Evolutionary conservation across 208 protist species (phyloP).

Genomic region (Leishmania gerbilli): DNA sequence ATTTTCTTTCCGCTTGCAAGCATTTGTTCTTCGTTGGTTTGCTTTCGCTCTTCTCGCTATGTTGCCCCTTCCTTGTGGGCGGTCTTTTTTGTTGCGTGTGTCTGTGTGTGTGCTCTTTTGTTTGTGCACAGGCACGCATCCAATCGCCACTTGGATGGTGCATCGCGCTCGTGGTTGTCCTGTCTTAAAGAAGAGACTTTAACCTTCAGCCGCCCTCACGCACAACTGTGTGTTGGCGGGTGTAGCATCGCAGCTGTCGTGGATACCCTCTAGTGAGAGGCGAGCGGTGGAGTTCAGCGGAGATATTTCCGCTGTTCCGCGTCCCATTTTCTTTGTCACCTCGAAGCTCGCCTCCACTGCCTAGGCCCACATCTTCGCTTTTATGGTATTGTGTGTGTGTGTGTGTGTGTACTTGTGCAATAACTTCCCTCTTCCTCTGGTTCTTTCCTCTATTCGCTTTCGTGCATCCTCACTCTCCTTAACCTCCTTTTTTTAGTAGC

Average conservation of each 20-base stretch:
- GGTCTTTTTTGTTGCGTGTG: not conserved
- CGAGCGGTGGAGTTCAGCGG: not conserved
- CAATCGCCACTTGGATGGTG: not conserved
- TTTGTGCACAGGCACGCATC: not conserved
- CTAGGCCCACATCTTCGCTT: not conserved
- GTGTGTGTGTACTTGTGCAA: not conserved
- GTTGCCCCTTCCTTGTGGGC: not conserved
- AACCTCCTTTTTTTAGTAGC: not conserved
- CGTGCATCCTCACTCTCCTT: not conserved
- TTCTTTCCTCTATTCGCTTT: not conserved
- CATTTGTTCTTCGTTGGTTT: not conserved
- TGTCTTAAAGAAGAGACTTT: not conserved
- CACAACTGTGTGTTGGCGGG: not conserved
- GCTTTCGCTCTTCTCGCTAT: not conserved
- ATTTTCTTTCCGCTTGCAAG: not conserved
- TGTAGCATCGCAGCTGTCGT: not conserved
- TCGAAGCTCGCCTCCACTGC: not conserved
- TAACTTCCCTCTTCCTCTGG: conserved; percentile 1
- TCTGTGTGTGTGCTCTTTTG: not conserved
- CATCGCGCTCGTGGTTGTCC: not conserved
- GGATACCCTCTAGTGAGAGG: not conserved
- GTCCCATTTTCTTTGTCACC: not conserved
- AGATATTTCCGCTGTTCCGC: not conserved
- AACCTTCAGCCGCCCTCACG: not conserved
- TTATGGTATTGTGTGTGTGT: not conserved